Percentiles rank a stretch among this genome's conserved stretches.
phyloP scores from a whole-genome alignment of 768 basidiomycete genomes.

The Tricholoma flavovirens region DNA sequence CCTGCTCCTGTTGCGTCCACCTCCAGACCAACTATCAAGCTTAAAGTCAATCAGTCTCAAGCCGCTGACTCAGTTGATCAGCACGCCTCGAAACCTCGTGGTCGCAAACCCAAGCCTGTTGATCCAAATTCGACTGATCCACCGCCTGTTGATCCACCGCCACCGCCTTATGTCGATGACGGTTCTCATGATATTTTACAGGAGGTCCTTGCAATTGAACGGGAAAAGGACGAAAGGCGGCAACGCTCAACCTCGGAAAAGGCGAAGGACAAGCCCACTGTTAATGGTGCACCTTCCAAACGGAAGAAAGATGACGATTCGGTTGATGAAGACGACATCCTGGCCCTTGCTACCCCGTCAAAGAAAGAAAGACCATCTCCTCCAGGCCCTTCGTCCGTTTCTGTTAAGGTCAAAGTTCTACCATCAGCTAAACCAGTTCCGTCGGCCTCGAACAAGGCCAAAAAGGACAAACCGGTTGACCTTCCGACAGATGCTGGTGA shows the following conservation, averaged over 20 bases:
- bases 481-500: constrained; percentile 18
- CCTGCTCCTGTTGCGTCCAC: constrained; percentile 18
- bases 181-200: constrained; percentile 78
- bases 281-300: constrained; percentile 43
- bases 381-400: constrained; percentile 28
- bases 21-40: constrained; percentile 57
- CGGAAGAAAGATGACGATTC: constrained; percentile 44
- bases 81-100: constrained; percentile 31
- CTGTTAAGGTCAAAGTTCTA: constrained; percentile 18
- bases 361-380: constrained; percentile 51
- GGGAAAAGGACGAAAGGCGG: constrained; percentile 54
- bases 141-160: constrained; percentile 49
- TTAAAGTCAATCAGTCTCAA: constrained; percentile 50
- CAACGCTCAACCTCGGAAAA: constrained; percentile 37
- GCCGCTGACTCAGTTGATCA: constrained; percentile 23
- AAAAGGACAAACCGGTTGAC: constrained; percentile 39
- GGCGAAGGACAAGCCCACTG: constrained; percentile 29
- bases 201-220: constrained; percentile 77
- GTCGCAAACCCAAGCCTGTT: constrained; percentile 38
- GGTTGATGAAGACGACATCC: constrained; percentile 55
- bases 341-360: constrained; percentile 54
- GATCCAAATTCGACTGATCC: constrained; percentile 24
- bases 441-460: constrained; percentile 18
- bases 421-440: constrained; percentile 19
- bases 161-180: constrained; percentile 70